A percentile compares a stretch with the other conserved stretches of the same genome.
Conservation (phyloP, 1,284 basidiomycete species). For the Puccinia polysora region DNA sequence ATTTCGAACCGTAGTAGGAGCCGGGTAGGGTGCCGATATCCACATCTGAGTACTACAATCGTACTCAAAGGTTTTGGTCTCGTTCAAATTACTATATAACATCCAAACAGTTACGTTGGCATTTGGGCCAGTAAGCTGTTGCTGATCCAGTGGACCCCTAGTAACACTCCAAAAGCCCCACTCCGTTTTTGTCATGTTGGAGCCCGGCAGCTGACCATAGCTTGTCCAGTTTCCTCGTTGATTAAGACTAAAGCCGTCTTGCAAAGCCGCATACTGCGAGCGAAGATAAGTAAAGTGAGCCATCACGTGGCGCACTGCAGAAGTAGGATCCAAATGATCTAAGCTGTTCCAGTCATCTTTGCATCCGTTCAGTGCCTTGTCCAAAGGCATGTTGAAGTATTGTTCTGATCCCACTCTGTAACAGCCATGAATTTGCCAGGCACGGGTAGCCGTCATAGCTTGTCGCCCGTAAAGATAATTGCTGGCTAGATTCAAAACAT, state of each 20-base stretch:
- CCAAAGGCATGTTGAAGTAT: conserved; percentile 81
- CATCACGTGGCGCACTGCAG: conserved; percentile 67
- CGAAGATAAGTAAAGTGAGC: conserved; percentile 69
- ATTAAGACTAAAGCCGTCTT: conserved; percentile 75
- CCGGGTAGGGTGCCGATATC: conserved; percentile 64
- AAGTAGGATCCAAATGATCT: conserved; percentile 88
- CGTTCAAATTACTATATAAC: conserved; percentile 41
- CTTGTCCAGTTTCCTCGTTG: conserved; percentile 77
- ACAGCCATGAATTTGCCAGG: conserved; percentile 87
- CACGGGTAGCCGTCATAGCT: conserved; percentile 73
- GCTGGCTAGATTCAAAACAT: no score
- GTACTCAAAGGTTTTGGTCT: conserved; percentile 34
- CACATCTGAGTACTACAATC: conserved; percentile 53
- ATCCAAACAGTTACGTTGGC: conserved; percentile 52
- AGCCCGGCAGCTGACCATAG: conserved; percentile 70
- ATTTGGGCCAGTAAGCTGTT: conserved; percentile 59
- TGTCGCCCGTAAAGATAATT: conserved; percentile 64
- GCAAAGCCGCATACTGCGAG: conserved; percentile 64
- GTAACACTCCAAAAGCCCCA: conserved; percentile 78
- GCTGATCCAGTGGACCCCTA: conserved; percentile 21
- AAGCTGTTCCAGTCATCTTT: conserved; percentile 79
- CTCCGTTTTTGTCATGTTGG: conserved; percentile 70
- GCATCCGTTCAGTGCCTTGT: conserved; percentile 71
- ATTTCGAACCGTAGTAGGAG: conserved; percentile 64
- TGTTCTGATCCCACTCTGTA: conserved; percentile 79